A percentile compares a stretch with the other conserved stretches of the same genome.
phyloP scores from a whole-genome alignment of 768 basidiomycete genomes.

The Panellus pusillus region DNA sequence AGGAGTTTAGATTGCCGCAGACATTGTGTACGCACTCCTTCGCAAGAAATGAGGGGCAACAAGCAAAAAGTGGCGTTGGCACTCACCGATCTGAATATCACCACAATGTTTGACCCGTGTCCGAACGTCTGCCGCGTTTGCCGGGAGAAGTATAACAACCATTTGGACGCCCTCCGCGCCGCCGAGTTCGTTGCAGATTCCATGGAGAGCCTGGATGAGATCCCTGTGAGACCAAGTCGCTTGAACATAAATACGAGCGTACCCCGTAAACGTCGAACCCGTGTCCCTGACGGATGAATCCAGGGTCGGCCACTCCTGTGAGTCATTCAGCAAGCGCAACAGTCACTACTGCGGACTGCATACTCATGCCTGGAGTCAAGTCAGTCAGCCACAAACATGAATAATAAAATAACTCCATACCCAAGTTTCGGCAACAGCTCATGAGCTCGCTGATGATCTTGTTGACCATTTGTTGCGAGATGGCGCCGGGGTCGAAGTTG shows the following conservation, averaged over 20 bases:
- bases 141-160: constrained; percentile 45
- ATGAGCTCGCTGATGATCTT: not conserved
- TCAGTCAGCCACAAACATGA: not conserved
- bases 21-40: constrained; percentile 38
- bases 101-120: constrained; percentile 44
- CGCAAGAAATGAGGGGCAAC: not conserved
- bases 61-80: not conserved
- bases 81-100: constrained; percentile 29
- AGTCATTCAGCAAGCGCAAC: not conserved
- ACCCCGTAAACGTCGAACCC: not conserved
- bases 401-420: not conserved
- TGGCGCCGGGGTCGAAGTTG: constrained; percentile 14
- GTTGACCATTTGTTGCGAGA: not conserved
- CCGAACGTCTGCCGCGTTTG: constrained; percentile 40
- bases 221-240: not conserved
- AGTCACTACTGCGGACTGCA: not conserved
- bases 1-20: constrained; percentile 26
- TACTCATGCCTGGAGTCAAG: constrained; percentile 11
- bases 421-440: not conserved
- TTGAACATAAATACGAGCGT: not conserved
- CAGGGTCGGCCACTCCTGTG: not conserved
- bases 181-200: not conserved
- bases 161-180: constrained; percentile 18
- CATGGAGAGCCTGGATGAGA: not conserved
- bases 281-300: not conserved